A percentile compares a stretch with the other conserved stretches of the same genome.
Conservation (phyloP, 805 yeast genomes). For the Lachancea fermentati region DNA sequence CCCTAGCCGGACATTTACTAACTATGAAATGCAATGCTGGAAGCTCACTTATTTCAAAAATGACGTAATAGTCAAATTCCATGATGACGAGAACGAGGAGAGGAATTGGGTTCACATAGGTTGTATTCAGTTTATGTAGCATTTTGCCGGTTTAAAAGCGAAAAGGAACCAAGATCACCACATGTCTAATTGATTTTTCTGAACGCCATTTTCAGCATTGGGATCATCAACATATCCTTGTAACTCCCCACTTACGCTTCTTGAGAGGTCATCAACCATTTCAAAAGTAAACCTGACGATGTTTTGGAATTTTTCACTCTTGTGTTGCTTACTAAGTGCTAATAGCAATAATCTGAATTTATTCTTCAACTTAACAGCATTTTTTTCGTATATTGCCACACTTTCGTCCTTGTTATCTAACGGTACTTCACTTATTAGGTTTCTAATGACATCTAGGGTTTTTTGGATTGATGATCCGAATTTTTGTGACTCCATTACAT, state of each 20-base stretch:
- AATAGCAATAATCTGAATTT: slow-evolving; percentile 50
- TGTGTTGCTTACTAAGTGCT: slow-evolving; percentile 22
- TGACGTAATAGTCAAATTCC: slow-evolving; percentile 38
- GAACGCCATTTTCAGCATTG: slow-evolving; percentile 4
- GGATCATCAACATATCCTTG: slow-evolving; percentile 29
- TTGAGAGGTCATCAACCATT: slow-evolving; percentile 31
- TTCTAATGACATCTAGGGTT: slow-evolving; percentile 21
- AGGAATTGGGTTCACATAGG: slow-evolving; percentile 25
- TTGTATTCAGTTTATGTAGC: slow-evolving; percentile 23
- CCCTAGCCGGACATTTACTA: slow-evolving; percentile 44
- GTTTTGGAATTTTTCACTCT: slow-evolving; percentile 9
- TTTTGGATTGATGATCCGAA: slow-evolving; percentile 15
- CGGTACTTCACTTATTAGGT: slow-evolving; percentile 30
- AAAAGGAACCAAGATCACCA: not conserved
- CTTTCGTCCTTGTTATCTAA: slow-evolving; percentile 46
- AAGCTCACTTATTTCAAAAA: slow-evolving; percentile 42
- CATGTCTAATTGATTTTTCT: not conserved
- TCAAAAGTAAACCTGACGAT: slow-evolving; percentile 30
- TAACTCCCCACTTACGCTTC: slow-evolving; percentile 27
- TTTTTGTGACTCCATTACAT: slow-evolving; percentile 33
- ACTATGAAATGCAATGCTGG: slow-evolving; percentile 55
- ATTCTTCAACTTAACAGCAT: slow-evolving; percentile 51
- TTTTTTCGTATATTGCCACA: slow-evolving; percentile 50
- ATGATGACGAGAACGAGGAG: slow-evolving; percentile 19
- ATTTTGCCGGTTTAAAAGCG: slow-evolving; percentile 1